Percentiles rank a stretch among this genome's conserved stretches.
phyloP scores from a whole-genome alignment of 345 rosid species.

The Angophora floribunda region DNA sequence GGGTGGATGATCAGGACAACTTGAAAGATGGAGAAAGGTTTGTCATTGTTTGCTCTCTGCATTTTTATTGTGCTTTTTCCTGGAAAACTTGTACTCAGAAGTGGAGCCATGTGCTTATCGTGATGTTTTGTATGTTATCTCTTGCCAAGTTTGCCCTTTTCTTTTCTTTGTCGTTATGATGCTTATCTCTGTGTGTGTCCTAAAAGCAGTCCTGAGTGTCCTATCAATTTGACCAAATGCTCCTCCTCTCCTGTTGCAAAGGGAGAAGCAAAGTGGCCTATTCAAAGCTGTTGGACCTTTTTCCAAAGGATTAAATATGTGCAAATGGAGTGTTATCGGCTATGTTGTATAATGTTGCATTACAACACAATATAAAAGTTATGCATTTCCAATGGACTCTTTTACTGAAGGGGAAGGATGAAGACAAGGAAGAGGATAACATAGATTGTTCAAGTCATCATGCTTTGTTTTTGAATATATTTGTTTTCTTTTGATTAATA shows the following conservation, averaged over 20 bases:
- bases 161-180: background rate
- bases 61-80: background rate
- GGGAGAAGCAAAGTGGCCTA: background rate
- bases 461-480: background rate
- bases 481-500: background rate
- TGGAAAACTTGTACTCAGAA: background rate
- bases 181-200: background rate
- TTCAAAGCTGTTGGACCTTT: background rate
- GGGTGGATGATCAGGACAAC: conserved; percentile 88
- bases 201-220: background rate
- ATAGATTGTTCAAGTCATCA: background rate
- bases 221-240: background rate
- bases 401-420: background rate
- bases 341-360: background rate
- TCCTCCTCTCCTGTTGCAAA: background rate
- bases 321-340: background rate
- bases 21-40: conserved; percentile 96
- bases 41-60: background rate
- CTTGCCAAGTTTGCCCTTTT: background rate
- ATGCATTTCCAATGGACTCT: background rate
- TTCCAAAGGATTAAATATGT: background rate
- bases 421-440: background rate
- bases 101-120: background rate
- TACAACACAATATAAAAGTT: background rate
- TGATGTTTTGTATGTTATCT: background rate